Evolutionary conservation across 306 rosid genomes (phyloP).

Genomic region (Trichosanthes cucumerina): DNA sequence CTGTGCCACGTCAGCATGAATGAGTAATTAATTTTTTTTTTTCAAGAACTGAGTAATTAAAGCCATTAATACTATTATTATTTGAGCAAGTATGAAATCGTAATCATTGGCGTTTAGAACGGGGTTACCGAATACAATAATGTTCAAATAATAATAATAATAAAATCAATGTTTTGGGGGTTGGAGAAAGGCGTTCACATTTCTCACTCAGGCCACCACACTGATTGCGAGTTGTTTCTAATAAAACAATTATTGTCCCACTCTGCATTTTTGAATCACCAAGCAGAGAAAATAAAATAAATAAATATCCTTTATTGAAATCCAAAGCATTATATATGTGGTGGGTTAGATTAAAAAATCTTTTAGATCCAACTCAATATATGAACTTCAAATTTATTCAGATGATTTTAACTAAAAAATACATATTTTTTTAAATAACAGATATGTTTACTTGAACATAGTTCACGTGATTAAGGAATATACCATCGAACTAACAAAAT

Average conservation of each 20-base stretch:
- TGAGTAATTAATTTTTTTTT: too few species aligned
- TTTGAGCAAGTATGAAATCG: background rate
- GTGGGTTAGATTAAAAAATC: too few species aligned
- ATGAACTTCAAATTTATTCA: too few species aligned
- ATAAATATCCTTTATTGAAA: background rate
- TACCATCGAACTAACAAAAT: too few species aligned
- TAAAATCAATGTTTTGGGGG: background rate
- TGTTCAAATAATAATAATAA: background rate
- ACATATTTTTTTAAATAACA: too few species aligned
- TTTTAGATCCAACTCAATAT: too few species aligned
- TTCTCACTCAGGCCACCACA: background rate
- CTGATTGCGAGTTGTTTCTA: background rate
- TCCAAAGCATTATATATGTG: background rate
- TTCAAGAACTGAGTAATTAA: too few species aligned
- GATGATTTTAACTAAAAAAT: too few species aligned
- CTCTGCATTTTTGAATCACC: background rate
- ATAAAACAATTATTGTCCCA: background rate
- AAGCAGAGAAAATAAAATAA: background rate
- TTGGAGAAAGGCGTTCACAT: background rate
- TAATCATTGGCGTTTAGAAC: background rate
- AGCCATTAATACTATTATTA: background rate
- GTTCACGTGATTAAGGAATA: too few species aligned
- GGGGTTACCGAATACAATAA: background rate
- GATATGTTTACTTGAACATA: too few species aligned
- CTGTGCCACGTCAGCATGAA: background rate